Conservation (phyloP, 1,284 basidiomycete genomes). For the Phaffia rhodozyma region DNA sequence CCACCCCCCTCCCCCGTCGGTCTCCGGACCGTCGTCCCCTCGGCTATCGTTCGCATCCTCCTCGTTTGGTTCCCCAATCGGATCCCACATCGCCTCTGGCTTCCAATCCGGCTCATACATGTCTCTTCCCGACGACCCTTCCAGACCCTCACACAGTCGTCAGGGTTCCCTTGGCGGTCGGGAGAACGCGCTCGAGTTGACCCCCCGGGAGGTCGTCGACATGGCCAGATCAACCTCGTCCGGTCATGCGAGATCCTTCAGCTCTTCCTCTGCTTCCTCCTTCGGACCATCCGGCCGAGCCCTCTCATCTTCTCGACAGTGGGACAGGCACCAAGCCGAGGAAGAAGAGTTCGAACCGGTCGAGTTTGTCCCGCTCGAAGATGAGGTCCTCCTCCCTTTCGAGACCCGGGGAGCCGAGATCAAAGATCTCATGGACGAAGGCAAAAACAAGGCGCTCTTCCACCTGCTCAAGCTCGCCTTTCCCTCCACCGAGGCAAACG, state of each 20-base stretch:
- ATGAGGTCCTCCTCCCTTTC: constrained; percentile 16
- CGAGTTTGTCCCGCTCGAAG: constrained; percentile 13
- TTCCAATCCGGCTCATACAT: neutral
- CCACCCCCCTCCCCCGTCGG: neutral
- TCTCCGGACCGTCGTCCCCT: neutral
- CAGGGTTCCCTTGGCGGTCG: neutral
- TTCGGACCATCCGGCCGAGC: neutral
- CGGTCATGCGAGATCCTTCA: neutral
- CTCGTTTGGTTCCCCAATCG: neutral
- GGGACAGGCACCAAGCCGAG: neutral
- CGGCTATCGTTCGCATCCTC: constrained; percentile 10
- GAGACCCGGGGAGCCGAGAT: constrained; percentile 13
- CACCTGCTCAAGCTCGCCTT: constrained; percentile 15
- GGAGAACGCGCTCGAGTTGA: constrained; percentile 3
- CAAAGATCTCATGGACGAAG: constrained; percentile 8
- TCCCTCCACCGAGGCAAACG: neutral
- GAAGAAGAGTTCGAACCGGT: constrained; percentile 15
- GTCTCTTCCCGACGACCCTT: neutral
- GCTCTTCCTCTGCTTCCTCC: neutral
- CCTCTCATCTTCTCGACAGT: neutral
- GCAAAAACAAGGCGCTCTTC: constrained; percentile 8
- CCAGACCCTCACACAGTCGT: neutral
- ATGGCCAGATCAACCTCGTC: constrained; percentile 5
- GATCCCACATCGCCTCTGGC: neutral
- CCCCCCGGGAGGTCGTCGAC: constrained; percentile 15